Base-by-base conservation (phyloP, 179 eudicot genomes). In the Spergularia azorica region DNA sequence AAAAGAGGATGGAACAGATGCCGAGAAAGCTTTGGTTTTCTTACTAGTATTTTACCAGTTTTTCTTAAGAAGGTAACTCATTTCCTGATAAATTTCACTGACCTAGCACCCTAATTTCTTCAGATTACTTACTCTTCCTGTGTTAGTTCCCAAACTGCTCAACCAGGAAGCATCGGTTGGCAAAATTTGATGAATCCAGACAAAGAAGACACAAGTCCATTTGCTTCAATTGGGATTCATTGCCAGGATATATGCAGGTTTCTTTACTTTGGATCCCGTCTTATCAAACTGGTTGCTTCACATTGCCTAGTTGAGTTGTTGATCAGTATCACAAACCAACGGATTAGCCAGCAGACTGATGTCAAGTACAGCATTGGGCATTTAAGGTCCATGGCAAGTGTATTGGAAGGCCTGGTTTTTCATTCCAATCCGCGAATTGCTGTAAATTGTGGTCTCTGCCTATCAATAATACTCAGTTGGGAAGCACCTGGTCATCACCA, bases 161-260 rank as follows among this genome's bases (percentile, higher is more conserved):
- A 91, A 55, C 98, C 97, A 64, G 96, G 89, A 83, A 80, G 65
- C 18, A 63, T 82, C 17, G 85, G 85, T 67, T 88, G 89, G 86
- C 84, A 83, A 75, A 57, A 68, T 72, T 85, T 87, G 72, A 86
- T 93, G 67, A 69, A 79, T 50, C 80, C 67, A 74, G 75, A 79
- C 76, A 73, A 79, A 75, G 80, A 38, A 43, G 79, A 64, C 61
- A 75, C 65, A 61, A 84, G 77, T 77, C 70, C 82, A 67, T 62
- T 79, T 70, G 80, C 89, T 67, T 81, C 84, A 74, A 75, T 87
- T 65, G 87, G 93, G 82, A 87, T 90, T 81, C 79, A 52, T 51
- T 88, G 92, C 87, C 90, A 86, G 68, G 94, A 91, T 70, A 72
- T 93, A 75, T 90, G 98, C 88, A 87, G 90, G 83, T 77, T 93